These are phyloP conservation scores for Castanea crenata DNA, from an alignment of 306 rosid genomes.

Conservation along the genomic window DNA sequence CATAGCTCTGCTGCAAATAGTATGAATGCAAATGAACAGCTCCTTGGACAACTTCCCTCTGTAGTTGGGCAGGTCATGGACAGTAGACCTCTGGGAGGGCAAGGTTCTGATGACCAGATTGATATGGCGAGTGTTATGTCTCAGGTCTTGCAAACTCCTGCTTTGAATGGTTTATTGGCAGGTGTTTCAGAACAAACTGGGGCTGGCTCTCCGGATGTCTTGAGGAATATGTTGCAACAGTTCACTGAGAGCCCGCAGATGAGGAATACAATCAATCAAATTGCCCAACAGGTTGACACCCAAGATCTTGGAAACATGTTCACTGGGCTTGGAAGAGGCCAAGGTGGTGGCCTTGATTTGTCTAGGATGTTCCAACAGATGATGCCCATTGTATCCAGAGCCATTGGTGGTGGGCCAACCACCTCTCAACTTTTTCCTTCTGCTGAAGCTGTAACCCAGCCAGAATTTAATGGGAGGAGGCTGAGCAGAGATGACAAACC, in stretches of 20 bases:
- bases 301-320: constrained; percentile 73
- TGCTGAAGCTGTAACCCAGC: constrained; percentile 37
- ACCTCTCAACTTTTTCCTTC: constrained; percentile 44
- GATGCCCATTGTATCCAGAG: constrained; percentile 94
- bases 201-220: constrained; percentile 75
- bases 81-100: constrained; percentile 27
- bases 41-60: constrained; percentile 40
- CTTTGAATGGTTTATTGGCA: constrained; percentile 75
- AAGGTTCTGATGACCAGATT: constrained; percentile 40
- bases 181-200: constrained; percentile 94
- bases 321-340: constrained; percentile 65
- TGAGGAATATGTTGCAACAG: constrained; percentile 91
- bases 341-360: constrained; percentile 76
- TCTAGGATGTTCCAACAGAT: constrained; percentile 93
- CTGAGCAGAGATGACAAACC: constrained; percentile 32
- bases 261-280: constrained; percentile 76
- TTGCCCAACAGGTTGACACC: constrained; percentile 77
- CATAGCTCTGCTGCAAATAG: constrained; percentile 47
- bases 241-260: constrained; percentile 89
- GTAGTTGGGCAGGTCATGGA: constrained; percentile 27
- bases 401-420: constrained; percentile 53
- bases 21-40: constrained; percentile 32
- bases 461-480: constrained; percentile 28
- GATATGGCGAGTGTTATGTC: constrained; percentile 79
- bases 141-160: constrained; percentile 89